Conservation (phyloP, 371 early-diverging fungal species). For the Mortierella sp. region DNA sequence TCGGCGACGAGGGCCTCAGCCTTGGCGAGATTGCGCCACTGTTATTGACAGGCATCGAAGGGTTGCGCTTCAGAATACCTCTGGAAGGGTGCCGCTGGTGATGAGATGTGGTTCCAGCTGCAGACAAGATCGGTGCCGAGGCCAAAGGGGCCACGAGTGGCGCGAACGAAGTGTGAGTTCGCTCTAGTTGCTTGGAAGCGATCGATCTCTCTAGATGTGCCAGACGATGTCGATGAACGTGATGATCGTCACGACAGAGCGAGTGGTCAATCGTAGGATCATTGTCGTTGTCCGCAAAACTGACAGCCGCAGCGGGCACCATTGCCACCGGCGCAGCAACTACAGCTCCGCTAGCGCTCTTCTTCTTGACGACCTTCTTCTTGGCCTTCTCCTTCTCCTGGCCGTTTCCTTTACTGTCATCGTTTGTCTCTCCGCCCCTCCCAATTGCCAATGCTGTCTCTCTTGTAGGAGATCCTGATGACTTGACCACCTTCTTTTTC, state of each 20-base stretch:
- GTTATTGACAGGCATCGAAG: slow-evolving; percentile 15
- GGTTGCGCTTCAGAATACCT: slow-evolving; percentile 27
- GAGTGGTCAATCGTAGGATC: slow-evolving; percentile 38
- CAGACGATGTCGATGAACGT: slow-evolving; percentile 48
- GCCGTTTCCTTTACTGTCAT: background rate
- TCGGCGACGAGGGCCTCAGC: slow-evolving; percentile 49
- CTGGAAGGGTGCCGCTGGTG: slow-evolving; percentile 40
- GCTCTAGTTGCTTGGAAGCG: slow-evolving; percentile 33
- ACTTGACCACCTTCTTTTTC: slow-evolving; percentile 25
- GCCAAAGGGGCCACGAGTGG: background rate
- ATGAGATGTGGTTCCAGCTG: background rate
- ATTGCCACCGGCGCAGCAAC: background rate
- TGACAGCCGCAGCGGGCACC: slow-evolving; percentile 8
- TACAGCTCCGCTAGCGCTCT: background rate
- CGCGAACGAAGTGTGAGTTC: background rate
- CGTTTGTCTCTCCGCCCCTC: background rate
- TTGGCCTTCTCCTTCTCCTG: slow-evolving; percentile 14
- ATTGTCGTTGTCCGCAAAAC: slow-evolving; percentile 23
- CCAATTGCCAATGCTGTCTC: background rate
- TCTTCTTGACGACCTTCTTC: slow-evolving; percentile 32
- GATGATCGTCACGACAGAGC: slow-evolving; percentile 36
- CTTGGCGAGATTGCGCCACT: slow-evolving; percentile 31
- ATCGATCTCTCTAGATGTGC: slow-evolving; percentile 45
- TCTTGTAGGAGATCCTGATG: background rate
- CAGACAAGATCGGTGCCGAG: background rate